phyloP scores from a whole-genome alignment of 495 filamentous ascomycete genomes.

The Ramalina peruviana region DNA sequence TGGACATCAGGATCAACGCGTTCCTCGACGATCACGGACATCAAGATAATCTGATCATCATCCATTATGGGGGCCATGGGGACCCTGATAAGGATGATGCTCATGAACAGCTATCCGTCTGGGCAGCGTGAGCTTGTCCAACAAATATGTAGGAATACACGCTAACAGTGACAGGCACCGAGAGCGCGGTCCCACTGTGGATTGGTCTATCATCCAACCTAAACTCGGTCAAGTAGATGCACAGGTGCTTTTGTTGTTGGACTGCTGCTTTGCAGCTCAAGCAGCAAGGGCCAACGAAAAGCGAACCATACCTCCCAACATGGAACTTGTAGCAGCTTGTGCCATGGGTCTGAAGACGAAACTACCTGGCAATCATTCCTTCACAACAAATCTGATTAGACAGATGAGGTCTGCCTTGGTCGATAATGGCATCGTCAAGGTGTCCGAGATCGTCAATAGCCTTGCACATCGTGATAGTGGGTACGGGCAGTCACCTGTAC shows the following conservation, averaged over 20 bases:
- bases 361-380: neutral
- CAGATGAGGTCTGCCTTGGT: neutral
- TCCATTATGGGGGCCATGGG: slow-evolving; percentile 7
- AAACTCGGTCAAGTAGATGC: neutral
- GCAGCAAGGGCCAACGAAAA: neutral
- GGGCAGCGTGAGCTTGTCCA: slow-evolving; percentile 3
- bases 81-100: neutral
- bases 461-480: slow-evolving; percentile 2
- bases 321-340: slow-evolving; percentile 1
- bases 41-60: neutral
- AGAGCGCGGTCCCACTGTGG: neutral
- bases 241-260: neutral
- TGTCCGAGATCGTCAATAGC: neutral
- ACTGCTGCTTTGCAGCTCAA: neutral
- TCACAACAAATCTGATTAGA: neutral
- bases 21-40: slow-evolving; percentile 1
- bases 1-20: neutral
- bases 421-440: neutral
- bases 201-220: neutral
- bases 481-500: neutral
- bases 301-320: neutral
- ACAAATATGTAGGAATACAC: neutral
- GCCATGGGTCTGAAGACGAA: slow-evolving; percentile 1
- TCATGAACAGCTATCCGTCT: neutral
- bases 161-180: neutral